phyloP scores from a whole-genome alignment of 345 rosid genomes.

The Sonneratia alba region DNA sequence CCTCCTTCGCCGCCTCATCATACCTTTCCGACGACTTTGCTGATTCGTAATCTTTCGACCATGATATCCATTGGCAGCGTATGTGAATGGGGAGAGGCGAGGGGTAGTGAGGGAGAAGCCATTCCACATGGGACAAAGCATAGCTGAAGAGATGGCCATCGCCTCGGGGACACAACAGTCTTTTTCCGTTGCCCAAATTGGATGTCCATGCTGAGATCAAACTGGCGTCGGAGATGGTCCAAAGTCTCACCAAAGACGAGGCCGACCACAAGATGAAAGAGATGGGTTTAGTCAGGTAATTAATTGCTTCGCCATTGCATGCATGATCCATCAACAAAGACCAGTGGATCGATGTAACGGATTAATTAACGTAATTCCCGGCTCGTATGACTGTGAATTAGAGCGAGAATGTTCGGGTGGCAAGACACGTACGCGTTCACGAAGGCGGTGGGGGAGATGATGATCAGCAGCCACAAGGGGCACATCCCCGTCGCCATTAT shows the following conservation, averaged over 20 bases:
- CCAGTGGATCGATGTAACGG: no score
- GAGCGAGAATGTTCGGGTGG: constrained; percentile 30
- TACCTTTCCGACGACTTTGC: no score
- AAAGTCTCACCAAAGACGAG: constrained; percentile 11
- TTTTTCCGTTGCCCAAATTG: not conserved
- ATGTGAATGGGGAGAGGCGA: constrained; percentile 8
- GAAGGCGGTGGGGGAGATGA: constrained; percentile 35
- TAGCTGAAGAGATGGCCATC: constrained; percentile 1
- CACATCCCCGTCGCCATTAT: constrained; percentile 19
- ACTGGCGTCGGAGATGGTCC: constrained; percentile 19
- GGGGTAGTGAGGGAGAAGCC: constrained; percentile 8
- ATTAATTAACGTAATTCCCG: no score
- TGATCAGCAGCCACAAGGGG: constrained; percentile 7
- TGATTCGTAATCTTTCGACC: no score
- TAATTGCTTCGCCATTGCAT: not conserved
- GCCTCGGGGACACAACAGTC: not conserved
- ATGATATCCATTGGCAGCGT: not conserved
- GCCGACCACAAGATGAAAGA: constrained; percentile 20
- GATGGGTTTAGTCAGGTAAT: constrained; percentile 28
- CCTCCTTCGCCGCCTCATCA: no score
- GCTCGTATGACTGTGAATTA: not conserved
- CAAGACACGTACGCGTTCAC: constrained; percentile 20
- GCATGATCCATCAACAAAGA: no score
- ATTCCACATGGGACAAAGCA: constrained; percentile 1
- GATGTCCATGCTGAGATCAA: constrained; percentile 25